Base-by-base conservation (phyloP, 495 filamentous ascomycete genomes). In the Aspergillus panamensis region DNA sequence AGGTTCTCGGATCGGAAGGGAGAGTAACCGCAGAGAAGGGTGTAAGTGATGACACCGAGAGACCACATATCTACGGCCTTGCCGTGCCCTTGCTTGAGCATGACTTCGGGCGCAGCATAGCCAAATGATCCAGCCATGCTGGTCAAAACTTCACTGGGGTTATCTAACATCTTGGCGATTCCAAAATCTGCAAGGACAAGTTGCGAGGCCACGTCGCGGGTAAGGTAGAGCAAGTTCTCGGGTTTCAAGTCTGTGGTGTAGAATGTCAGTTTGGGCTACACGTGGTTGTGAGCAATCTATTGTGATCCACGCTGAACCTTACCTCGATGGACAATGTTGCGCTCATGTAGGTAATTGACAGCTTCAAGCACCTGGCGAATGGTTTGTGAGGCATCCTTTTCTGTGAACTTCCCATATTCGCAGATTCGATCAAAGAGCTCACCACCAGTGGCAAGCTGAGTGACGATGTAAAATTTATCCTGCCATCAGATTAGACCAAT, bases 11-110 rank as follows among this genome's bases (percentile, higher is more conserved):
- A 91, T 54, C 94, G 87, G 85, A 97, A 99, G 30, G 94, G 94
- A 10, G 93, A 96, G 74, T 99, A 99, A 50, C 94, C 94, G 73
- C 94, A 99, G 40, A 99, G 89, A n/a, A 99, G 82, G 14, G 95
- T 97, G 76, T 99, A 99, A 30, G 95, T 97, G 67, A 99, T 97
- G 62, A 99, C 93, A 61, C 94, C 94, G 65, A 99, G 79, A 8
- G 93, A 97, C 94, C 94, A 99, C 90, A 99, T 95, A 68, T 99
- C 94, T 30, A 97, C 94, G n/a, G 94, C 89, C 71, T 97, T 97
- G 66, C 95, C 94, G 69, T 99, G 94, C 37, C 95, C 94, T 62
- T 90, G 84, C 78, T 96, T 97, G 48, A 96, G 79, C 94, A 99
- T 99, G 44, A 99, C 92, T 69, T 99, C 94, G 8, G 94, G 94